A percentile compares a stretch with the other conserved stretches of the same genome.
These are phyloP conservation scores for Salix arbutifolia DNA, from an alignment of 345 rosid genomes.

Conservation along the genomic window DNA sequence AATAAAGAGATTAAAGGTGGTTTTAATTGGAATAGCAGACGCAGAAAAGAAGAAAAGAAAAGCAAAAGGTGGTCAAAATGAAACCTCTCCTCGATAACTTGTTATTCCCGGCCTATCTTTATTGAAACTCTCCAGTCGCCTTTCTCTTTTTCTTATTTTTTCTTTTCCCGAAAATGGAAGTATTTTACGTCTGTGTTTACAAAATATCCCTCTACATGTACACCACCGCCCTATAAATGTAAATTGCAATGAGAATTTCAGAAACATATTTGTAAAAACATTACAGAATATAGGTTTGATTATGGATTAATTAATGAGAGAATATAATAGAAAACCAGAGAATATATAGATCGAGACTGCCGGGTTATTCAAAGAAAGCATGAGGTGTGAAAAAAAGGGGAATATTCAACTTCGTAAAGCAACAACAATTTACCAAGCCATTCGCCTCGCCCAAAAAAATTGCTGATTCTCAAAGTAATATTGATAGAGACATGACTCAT, in stretches of 20 bases:
- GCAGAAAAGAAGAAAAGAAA: constrained; percentile 25
- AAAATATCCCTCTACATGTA: too few relatives aligned
- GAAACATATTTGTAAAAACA: too few relatives aligned
- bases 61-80: constrained; percentile 51
- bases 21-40: constrained; percentile 21
- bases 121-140: constrained; percentile 48
- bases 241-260: too few relatives aligned
- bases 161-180: not conserved
- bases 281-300: too few relatives aligned
- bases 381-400: constrained; percentile 16
- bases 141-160: constrained; percentile 31
- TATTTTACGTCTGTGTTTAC: not conserved
- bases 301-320: too few relatives aligned
- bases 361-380: not conserved
- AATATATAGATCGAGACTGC: too few relatives aligned
- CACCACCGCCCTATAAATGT: too few relatives aligned
- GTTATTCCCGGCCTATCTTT: constrained; percentile 43
- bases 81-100: constrained; percentile 42
- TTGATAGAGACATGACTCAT: constrained; percentile 19
- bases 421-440: constrained; percentile 22
- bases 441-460: constrained; percentile 4
- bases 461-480: constrained; percentile 20
- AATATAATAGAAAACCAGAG: too few relatives aligned
- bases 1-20: not conserved
- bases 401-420: constrained; percentile 43